These are phyloP conservation scores for Collybiopsis confluens DNA, from an alignment of 768 basidiomycete species.

Conservation along the genomic window DNA sequence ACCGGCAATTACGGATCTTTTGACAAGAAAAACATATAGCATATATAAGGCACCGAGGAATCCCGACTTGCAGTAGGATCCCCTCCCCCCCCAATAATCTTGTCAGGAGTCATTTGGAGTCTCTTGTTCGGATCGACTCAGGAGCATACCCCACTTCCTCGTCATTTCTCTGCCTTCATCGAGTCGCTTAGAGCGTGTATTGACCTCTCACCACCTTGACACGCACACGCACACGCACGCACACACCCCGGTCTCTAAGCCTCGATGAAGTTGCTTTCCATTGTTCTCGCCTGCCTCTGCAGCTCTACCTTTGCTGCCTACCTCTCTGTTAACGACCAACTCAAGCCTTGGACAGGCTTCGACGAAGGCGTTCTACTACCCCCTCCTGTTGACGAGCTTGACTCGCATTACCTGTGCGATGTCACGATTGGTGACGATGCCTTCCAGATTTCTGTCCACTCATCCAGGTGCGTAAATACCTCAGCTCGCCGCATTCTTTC, in stretches of 20 bases:
- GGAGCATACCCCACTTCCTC: too few relatives aligned
- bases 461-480: not conserved
- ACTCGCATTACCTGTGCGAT: constrained; percentile 2
- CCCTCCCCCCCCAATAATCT: too few relatives aligned
- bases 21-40: too few relatives aligned
- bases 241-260: too few relatives aligned
- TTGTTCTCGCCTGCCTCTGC: not conserved
- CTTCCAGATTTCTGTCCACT: not conserved
- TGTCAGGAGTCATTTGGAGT: too few relatives aligned
- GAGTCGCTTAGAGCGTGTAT: too few relatives aligned
- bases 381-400: not conserved
- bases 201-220: too few relatives aligned
- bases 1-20: too few relatives aligned
- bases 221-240: too few relatives aligned
- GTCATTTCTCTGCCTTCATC: too few relatives aligned
- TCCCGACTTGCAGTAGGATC: too few relatives aligned
- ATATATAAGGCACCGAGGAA: not conserved
- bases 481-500: not conserved
- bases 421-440: not conserved
- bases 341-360: not conserved
- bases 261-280: constrained; percentile 1
- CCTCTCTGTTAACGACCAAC: not conserved
- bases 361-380: not conserved
- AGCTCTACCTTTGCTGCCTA: not conserved
- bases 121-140: too few relatives aligned